Base-by-base conservation (phyloP, 306 rosid species). In the Datisca glomerata region DNA sequence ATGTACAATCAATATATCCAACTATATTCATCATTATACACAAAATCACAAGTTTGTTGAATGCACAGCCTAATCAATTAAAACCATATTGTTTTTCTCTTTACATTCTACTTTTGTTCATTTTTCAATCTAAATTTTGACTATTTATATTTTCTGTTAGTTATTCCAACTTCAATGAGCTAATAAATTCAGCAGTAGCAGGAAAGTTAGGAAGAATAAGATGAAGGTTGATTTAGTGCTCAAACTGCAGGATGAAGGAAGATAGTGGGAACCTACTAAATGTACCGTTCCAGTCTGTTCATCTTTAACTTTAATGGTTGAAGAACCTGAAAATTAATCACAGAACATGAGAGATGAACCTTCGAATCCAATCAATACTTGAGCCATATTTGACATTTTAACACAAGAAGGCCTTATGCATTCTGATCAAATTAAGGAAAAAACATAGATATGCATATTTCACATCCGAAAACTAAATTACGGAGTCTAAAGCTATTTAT, bases 281-380 rank as follows among this genome's bases (percentile, higher is more conserved):
- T 80, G 98, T 47, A 89, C 86, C 3, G 86, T 89, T 54, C 95
- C 95, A 2, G 81, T 84, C 56, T 65, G 66, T 66, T 89, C 95
- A 57, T 89, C 98, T 60, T 53, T 51, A 38, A 89, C 91, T 71
- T 75, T 47, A 64, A 89, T 84, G 67, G 59, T 73, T 34, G 98
- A 89, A 7, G 98, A 89, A 56, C 98, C 98, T 84, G 94, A 53
- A 63, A 60, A 71, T 29, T 49, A 53, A 60, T 24, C 56, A 74
- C 13, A 24, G 0, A 18, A 53, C 59, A 60, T 15, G 46, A n/a
- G n/a, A n/a, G 43, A 6, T 21, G 33, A 12, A 19, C 15, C 15
- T 19, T 19, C 21, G 44, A 27, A 16, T 35, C n/a, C 13, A 18
- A 24, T 7, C 12, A 39, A 9, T 7, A 29, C 12, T 31, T 31